phyloP scores from a whole-genome alignment of 441 rosid species.

The Jatropha multifida region DNA sequence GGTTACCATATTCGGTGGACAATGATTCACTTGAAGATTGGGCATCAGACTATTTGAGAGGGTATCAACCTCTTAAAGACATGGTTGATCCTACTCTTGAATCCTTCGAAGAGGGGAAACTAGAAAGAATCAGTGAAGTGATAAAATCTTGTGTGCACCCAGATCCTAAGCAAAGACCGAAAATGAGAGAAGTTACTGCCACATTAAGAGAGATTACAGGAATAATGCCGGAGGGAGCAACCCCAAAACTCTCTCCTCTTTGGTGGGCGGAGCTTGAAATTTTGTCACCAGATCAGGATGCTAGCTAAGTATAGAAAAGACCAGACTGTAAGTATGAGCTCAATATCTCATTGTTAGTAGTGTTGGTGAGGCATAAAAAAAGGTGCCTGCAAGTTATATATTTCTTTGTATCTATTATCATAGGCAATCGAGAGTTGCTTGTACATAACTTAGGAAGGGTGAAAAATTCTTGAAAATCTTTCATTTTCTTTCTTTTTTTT shows the following conservation, averaged over 20 bases:
- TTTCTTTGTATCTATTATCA: conserved; percentile 19
- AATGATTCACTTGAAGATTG: conserved; percentile 44
- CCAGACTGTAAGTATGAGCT: conserved; percentile 21
- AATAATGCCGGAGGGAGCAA: conserved; percentile 60
- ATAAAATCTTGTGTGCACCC: conserved; percentile 64
- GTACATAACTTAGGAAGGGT: conserved; percentile 35
- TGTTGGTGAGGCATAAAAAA: not conserved
- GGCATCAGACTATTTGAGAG: conserved; percentile 42
- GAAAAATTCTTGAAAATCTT: conserved; percentile 11
- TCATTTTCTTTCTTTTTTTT: not conserved
- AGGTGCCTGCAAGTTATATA: conserved; percentile 13
- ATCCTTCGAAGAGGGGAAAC: conserved; percentile 48
- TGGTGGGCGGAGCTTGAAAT: conserved; percentile 99
- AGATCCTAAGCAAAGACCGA: conserved; percentile 52
- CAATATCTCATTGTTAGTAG: conserved; percentile 14
- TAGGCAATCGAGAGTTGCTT: conserved; percentile 27
- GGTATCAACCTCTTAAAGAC: conserved; percentile 40
- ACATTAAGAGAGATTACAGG: conserved; percentile 67
- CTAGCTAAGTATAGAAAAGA: conserved; percentile 28
- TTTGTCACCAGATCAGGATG: conserved; percentile 47
- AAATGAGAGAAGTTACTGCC: conserved; percentile 52
- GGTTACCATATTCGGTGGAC: conserved; percentile 50
- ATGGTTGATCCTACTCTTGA: conserved; percentile 64
- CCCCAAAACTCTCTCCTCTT: conserved; percentile 69
- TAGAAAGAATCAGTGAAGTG: conserved; percentile 50